Evolutionary conservation across 495 filamentous ascomycete species (phyloP).

Genomic region (Neurospora pannonica): DNA sequence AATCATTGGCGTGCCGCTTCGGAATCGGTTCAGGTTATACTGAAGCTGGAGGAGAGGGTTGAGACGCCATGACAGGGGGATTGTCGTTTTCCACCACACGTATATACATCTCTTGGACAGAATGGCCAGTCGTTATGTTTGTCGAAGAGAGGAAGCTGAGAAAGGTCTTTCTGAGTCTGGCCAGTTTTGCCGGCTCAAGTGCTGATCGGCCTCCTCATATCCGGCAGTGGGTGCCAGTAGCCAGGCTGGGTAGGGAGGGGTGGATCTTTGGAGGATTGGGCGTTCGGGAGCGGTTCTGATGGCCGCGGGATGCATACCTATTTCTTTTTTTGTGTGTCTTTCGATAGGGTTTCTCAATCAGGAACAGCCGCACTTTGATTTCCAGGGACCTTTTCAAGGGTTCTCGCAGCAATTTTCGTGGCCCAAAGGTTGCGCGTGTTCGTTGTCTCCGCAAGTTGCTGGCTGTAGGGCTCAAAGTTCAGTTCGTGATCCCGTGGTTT

Average conservation of each 20-base stretch:
- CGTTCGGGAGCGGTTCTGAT: background rate
- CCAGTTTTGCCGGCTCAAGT: background rate
- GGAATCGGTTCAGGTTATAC: background rate
- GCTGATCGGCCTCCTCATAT: background rate
- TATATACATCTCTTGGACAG: background rate
- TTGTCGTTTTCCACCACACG: background rate
- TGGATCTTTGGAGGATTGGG: background rate
- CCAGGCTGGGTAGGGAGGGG: background rate
- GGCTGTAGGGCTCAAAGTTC: background rate
- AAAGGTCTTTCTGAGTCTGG: background rate
- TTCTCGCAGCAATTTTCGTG: background rate
- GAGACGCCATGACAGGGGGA: background rate
- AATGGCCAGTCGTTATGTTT: background rate
- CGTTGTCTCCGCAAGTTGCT: background rate
- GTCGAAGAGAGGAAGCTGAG: background rate
- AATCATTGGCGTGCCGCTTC: background rate
- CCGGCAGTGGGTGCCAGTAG: background rate
- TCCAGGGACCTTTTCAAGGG: background rate
- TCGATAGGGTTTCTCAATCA: background rate
- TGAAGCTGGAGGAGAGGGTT: background rate
- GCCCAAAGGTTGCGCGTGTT: background rate
- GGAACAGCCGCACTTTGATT: background rate
- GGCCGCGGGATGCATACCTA: background rate
- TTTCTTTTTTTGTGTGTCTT: background rate
- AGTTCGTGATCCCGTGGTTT: constrained; percentile 2